Base-by-base conservation (phyloP, 768 basidiomycete genomes). In the Tubosaeta brunneosetosa region DNA sequence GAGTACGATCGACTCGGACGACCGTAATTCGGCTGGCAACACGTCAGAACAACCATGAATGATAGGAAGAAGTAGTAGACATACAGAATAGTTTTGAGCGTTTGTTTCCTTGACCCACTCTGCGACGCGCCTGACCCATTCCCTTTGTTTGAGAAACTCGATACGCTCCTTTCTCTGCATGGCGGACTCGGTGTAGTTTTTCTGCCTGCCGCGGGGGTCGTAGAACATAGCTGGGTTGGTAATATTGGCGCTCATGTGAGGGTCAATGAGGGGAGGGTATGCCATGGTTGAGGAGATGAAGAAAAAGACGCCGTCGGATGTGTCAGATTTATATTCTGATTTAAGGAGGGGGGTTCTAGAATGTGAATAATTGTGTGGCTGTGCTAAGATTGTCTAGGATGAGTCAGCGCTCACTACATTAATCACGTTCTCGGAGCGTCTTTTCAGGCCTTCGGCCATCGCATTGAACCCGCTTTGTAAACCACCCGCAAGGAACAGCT, bases 371-470 rank as follows among this genome's bases (percentile, higher is more conserved):
- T 13, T 41, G 14, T 22, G 61, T 65, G 66, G 65, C 65, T 49
- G 61, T 66, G 63, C 41, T 25, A 13, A 41, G 48, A 65, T 65
- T 61, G 65, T 66, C 61, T 61, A 29, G 32, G 49, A 57, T 66
- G 50, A 54, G 57, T 66, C 59, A 65, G 45, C 47, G 32, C 16
- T 29, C n/a, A 43, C 3, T 49, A 37, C 44, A 47, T 22, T 22
- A 11, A 41, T 55, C 57, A 29, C 29, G 29, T 9, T 29, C 61
- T 86, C 85, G 1, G 77, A 72, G 37, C 76, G 66, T 49, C 59
- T 61, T 66, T 86, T 86, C 60, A 88, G 66, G 0, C 73, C 79
- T 44, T 80, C 76, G 0, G 78, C 83, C 71, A 82, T 80, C 1
- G 79, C 83, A 8, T 62, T 56, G 44, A 84, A 81, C 0, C 77